Evolutionary conservation across 495 filamentous ascomycete species (phyloP), one percentile per base, ranked within the genome.

Genomic region (Penicillium arizonense): DNA sequence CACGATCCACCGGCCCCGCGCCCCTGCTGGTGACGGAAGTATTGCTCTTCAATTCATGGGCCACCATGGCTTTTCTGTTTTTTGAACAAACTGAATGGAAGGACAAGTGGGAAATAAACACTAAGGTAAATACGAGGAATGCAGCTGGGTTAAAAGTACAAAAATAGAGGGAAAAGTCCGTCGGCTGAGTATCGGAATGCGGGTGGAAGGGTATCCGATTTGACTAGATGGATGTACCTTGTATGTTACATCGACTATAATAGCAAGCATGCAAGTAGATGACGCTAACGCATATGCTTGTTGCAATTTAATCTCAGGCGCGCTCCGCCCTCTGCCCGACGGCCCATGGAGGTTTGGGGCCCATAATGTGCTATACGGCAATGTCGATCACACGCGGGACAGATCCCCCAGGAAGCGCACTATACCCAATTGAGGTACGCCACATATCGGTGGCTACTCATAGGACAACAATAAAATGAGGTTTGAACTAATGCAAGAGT

Each of bases 21-120:
- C 24, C 45, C 39, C 38, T 39, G 48, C 40, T 44, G 18, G 50
- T 42, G 43, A 51, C 35, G 26, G 58, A 53, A 16, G 52, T 47
- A n/a, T 48, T 39, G 49, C 47, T 58, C 42, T 59, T 59, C 45
- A 62, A 30, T 54, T 59, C 59, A 37, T 62, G 59, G 26, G 56
- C 43, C 44, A 47, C 56, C 56, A 58, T 58, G 24, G 11, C 40
- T 43, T 43, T n/a, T 30, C 18, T 18, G 1, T 24, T 30, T 14
- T 24, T 14, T 26, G 18, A 26, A 36, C 3, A 26, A 52, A 34
- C 24, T 13, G 32, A 40, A 46, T n/a, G n/a, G 43, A 45, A 18
- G 18, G 43, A 21, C 5, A 45, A 32, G 14, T 3, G 2, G 26
- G 23, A 45, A 28, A 10, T 13, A 7, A 30, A 45, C n/a, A 9